Percentiles rank a stretch among this genome's conserved stretches.
Evolutionary conservation across 2,329 filamentous ascomycete species (phyloP).

Genomic region (Exophiala oligosperma): DNA sequence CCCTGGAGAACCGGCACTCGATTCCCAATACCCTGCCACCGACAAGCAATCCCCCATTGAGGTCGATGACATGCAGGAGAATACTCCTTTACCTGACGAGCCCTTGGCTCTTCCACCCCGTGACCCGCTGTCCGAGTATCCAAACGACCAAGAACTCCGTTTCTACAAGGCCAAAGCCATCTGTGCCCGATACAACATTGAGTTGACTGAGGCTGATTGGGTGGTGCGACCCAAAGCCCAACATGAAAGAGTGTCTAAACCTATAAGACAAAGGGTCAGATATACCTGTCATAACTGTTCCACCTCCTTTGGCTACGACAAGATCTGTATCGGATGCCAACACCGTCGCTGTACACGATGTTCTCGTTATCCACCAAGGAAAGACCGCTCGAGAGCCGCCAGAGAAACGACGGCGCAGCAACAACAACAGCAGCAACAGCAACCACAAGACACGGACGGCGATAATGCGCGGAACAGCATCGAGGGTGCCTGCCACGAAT

Average conservation of each 20-base stretch:
- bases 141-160: constrained; percentile 32
- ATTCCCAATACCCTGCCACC: neutral
- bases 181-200: constrained; percentile 49
- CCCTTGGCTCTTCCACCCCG: neutral
- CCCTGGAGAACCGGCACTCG: neutral
- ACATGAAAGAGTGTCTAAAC: constrained; percentile 43
- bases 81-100: neutral
- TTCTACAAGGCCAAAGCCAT: constrained; percentile 46
- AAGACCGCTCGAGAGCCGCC: constrained; percentile 47
- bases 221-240: constrained; percentile 34
- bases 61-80: constrained; percentile 15
- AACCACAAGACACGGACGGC: neutral
- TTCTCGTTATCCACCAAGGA: constrained; percentile 69
- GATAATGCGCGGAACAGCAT: neutral
- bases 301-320: constrained; percentile 69
- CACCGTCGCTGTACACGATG: constrained; percentile 82
- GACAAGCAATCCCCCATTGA: constrained; percentile 8
- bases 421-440: neutral
- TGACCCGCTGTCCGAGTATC: neutral
- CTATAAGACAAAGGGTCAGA: constrained; percentile 49
- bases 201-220: constrained; percentile 45
- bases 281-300: constrained; percentile 77
- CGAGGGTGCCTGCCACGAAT: constrained; percentile 25
- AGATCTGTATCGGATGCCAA: constrained; percentile 73
- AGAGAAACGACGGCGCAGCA: constrained; percentile 56